Evolutionary conservation across 1,284 basidiomycete genomes (phyloP).

Genomic region (Xerocomus minutiporus): DNA sequence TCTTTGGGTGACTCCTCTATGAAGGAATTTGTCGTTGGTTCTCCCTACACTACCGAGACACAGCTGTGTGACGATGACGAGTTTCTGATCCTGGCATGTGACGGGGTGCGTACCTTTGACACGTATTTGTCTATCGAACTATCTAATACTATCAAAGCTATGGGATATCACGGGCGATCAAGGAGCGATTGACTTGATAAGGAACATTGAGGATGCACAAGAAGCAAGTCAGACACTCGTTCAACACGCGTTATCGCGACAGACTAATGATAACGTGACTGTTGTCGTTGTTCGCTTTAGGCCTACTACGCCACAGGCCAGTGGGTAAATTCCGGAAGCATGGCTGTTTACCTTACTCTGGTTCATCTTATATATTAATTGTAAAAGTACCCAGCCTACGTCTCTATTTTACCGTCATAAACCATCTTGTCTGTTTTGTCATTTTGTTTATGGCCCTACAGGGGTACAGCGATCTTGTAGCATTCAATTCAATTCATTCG

Average conservation of each 20-base stretch:
- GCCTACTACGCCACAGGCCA: conserved; percentile 9
- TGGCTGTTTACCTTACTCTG: conserved; percentile 3
- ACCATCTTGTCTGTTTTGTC: conserved; percentile 4
- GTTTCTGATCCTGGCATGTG: conserved; percentile 94
- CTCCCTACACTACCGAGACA: conserved; percentile 97
- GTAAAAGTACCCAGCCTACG: conserved; percentile 3
- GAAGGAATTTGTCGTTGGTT: conserved; percentile 99
- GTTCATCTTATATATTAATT: conserved; percentile 7
- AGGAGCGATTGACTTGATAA: conserved; percentile 84
- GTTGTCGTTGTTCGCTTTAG: conserved; percentile 73
- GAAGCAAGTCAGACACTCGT: conserved; percentile 76
- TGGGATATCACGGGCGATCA: conserved; percentile 98
- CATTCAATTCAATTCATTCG: background rate
- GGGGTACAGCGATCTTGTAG: conserved; percentile 4
- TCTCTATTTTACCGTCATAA: conserved; percentile 7
- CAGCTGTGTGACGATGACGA: conserved; percentile 87
- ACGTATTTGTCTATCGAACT: background rate
- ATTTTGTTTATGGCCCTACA: background rate
- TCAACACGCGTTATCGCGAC: conserved; percentile 81
- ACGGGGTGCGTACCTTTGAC: conserved; percentile 69
- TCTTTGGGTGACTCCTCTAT: conserved; percentile 96
- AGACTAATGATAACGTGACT: conserved; percentile 92
- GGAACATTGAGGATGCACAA: conserved; percentile 74
- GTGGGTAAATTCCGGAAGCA: conserved; percentile 13
- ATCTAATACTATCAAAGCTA: conserved; percentile 52